phyloP scores from a whole-genome alignment of 2,329 filamentous ascomycete species.

The Aspergillus luchuensis region DNA sequence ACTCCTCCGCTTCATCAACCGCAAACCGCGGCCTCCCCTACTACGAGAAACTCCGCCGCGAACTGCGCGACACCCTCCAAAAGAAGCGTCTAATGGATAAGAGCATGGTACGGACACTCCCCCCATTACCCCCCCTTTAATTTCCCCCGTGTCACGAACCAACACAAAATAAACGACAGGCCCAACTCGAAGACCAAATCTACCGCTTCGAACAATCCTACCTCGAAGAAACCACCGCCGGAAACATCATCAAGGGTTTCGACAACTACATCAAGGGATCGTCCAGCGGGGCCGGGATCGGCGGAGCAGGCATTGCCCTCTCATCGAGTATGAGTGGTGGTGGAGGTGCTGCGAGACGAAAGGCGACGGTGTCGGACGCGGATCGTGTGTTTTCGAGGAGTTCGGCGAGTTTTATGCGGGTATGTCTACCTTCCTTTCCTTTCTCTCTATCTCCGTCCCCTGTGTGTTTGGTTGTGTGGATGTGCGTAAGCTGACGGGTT shows the following conservation, averaged over 20 bases:
- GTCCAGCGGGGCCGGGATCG: constrained; percentile 52
- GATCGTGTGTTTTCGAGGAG: constrained; percentile 53
- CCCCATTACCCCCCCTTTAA: neutral
- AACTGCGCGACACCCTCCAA: constrained; percentile 66
- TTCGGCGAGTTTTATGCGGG: constrained; percentile 51
- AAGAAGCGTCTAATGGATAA: constrained; percentile 67
- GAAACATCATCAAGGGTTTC: constrained; percentile 97
- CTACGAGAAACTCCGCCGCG: constrained; percentile 71
- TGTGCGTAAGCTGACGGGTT: neutral
- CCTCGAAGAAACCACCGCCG: constrained; percentile 81
- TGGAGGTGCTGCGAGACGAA: constrained; percentile 40
- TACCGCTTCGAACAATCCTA: constrained; percentile 81
- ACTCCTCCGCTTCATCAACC: constrained; percentile 14
- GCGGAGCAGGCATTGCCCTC: constrained; percentile 36
- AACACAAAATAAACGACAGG: constrained; percentile 39
- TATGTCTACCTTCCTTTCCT: constrained; percentile 22
- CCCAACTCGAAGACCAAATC: constrained; percentile 75
- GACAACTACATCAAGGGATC: constrained; percentile 96
- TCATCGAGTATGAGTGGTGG: constrained; percentile 24
- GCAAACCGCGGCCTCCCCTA: constrained; percentile 58
- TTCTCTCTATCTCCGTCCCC: neutral
- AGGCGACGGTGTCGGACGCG: constrained; percentile 47
- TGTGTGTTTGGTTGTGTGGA: neutral
- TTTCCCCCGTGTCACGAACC: no score
- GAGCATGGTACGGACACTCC: constrained; percentile 52